These are phyloP conservation scores for Populus pruinosa DNA, from an alignment of 345 rosid genomes.

Conservation along the genomic window DNA sequence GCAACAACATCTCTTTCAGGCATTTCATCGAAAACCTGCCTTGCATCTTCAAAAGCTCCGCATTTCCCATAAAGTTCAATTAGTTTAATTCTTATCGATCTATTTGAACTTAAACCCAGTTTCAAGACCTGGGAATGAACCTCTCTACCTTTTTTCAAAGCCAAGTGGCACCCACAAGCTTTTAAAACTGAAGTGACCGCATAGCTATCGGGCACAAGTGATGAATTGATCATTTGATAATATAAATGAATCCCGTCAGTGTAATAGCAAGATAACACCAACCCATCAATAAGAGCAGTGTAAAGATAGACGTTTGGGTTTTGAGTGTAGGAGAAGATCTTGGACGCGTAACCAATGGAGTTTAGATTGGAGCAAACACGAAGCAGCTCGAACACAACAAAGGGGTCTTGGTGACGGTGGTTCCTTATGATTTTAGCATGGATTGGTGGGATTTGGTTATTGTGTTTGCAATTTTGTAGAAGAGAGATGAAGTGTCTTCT, in stretches of 20 bases:
- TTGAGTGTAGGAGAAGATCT: constrained; percentile 35
- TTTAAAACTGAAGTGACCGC: constrained; percentile 45
- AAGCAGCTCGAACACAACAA: constrained; percentile 56
- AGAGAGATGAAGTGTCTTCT: constrained; percentile 24
- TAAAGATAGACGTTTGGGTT: constrained; percentile 53
- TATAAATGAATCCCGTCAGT: constrained; percentile 44
- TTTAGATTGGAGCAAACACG: constrained; percentile 40
- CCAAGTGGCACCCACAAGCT: constrained; percentile 37
- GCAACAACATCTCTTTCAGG: constrained; percentile 54
- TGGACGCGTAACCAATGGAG: constrained; percentile 45
- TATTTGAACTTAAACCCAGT: constrained; percentile 43
- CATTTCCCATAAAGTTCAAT: constrained; percentile 47
- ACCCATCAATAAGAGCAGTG: constrained; percentile 60
- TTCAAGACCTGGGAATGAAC: constrained; percentile 57
- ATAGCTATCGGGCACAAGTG: constrained; percentile 47
- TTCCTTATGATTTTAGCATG: constrained; percentile 48
- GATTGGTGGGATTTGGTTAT: constrained; percentile 28
- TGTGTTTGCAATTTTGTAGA: constrained; percentile 31
- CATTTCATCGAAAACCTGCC: constrained; percentile 54
- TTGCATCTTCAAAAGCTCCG: constrained; percentile 36
- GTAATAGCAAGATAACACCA: constrained; percentile 37
- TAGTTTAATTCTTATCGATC: constrained; percentile 44
- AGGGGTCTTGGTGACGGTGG: constrained; percentile 44
- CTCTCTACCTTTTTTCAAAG: constrained; percentile 35
- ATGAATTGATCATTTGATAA: constrained; percentile 36